Conservation (phyloP, 257 asterid species). For the Ballota nigra region DNA sequence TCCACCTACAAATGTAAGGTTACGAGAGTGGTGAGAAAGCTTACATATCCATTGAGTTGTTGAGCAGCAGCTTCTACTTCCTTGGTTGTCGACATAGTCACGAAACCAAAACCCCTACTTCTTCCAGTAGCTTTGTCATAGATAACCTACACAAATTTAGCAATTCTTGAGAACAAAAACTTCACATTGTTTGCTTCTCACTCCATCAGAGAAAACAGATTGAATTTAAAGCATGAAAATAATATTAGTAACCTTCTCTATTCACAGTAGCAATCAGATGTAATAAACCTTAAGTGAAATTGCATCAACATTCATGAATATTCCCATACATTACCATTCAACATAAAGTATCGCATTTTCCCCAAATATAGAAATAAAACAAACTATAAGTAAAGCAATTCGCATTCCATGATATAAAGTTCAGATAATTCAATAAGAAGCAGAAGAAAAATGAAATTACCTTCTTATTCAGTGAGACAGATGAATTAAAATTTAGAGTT, state of each 20-base stretch:
- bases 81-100: conserved; percentile 73
- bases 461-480: too few relatives aligned
- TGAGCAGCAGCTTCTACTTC: conserved; percentile 79
- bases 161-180: not conserved
- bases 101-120: conserved; percentile 93
- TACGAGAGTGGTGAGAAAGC: conserved; percentile 17
- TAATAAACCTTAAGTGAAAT: not conserved
- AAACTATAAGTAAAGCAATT: not conserved
- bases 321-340: not conserved
- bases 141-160: conserved; percentile 62
- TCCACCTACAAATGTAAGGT: not conserved
- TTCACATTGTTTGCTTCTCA: not conserved
- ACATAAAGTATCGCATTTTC: not conserved
- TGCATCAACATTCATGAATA: not conserved
- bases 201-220: not conserved
- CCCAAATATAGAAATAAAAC: not conserved
- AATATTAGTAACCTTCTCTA: not conserved
- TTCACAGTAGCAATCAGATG: not conserved
- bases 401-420: not conserved
- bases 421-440: not conserved
- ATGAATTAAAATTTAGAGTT: too few relatives aligned
- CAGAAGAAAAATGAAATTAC: conserved; percentile 30
- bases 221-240: not conserved
- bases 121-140: conserved; percentile 79
- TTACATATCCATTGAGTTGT: conserved; percentile 83